Evolutionary conservation across 192 early-diverging fungal genomes (phyloP), one percentile per base, ranked within the genome.

Genomic region (Coemansia sp.): DNA sequence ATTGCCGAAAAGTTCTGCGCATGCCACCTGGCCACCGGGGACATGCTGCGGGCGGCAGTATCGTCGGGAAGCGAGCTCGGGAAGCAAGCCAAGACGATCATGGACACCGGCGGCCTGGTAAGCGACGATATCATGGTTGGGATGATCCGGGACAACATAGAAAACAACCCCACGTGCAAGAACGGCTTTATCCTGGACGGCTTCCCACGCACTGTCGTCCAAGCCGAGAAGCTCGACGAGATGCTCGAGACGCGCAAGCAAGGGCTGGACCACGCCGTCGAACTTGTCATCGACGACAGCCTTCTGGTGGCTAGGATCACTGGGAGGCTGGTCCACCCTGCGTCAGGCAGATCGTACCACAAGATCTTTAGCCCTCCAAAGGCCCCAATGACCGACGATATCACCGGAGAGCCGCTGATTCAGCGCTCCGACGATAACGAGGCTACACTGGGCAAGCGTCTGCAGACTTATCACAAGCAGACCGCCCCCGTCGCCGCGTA

Each of bases 151-250:
- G 93, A 98, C 62, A 98, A 99, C 86, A 83, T 99, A 62, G 89
- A 94, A 63, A 89, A 86, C 79, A 98, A 98, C 88, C 61, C 86
- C 46, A 94, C 93, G 79, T 99, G 97, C 90, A 90, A 90, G 83
- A 92, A 93, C 70, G 97, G 97, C 22, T 99, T 99, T 83, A 99
- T 99, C 69, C 86, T 99, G 34, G 97, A 99, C 81, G 97, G 97
- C 17, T 99, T 99, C 89, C 97, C 97, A 63, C 91, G 97, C 67
- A 99, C 97, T 38, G 94, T 97, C 61, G 87, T 89, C 41, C 97
- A 99, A 84, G 97, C 97, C 23, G 89, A 97, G 83, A 99, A 99
- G 89, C 83, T 99, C 61, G 97, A 99, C 82, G 84, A 89, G 63
- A 99, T 99, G 97, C 87, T 99, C 68, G 66, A 81, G 40, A 82